Percentiles rank a stretch among this genome's conserved stretches.
Evolutionary conservation across 129 eudicot genomes (phyloP).

Genomic region (Artemisia tridentata): DNA sequence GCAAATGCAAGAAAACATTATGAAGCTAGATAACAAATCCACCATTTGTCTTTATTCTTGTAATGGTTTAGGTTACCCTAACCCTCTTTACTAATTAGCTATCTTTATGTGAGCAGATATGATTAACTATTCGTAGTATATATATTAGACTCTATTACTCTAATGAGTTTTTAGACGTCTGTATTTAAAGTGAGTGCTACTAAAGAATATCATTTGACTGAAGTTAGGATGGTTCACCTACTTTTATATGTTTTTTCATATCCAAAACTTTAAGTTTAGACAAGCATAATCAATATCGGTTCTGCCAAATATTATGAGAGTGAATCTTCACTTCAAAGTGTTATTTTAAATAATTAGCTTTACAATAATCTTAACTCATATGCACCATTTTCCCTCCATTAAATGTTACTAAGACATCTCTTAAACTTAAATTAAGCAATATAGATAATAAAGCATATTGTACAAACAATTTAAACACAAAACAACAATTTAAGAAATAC

Average conservation of each 20-base stretch:
- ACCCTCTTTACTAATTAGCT: background rate
- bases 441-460: too few relatives aligned
- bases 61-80: slow-evolving; percentile 21
- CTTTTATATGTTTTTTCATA: background rate
- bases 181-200: background rate
- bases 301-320: too few relatives aligned
- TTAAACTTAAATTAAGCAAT: too few relatives aligned
- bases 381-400: too few relatives aligned
- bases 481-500: too few relatives aligned
- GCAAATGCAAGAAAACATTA: slow-evolving; percentile 27
- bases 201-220: background rate
- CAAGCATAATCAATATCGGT: background rate
- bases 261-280: background rate
- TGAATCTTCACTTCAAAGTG: too few relatives aligned
- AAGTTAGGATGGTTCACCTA: background rate
- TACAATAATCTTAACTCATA: too few relatives aligned
- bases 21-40: slow-evolving; percentile 9
- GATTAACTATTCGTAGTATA: slow-evolving; percentile 3
- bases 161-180: background rate
- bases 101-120: too few relatives aligned
- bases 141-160: too few relatives aligned
- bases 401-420: too few relatives aligned
- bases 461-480: too few relatives aligned
- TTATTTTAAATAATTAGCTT: too few relatives aligned
- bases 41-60: slow-evolving; percentile 13